A percentile compares a stretch with the other conserved stretches of the same genome.
Conservation (phyloP, 345 rosid species). For the Linum trigynum region DNA sequence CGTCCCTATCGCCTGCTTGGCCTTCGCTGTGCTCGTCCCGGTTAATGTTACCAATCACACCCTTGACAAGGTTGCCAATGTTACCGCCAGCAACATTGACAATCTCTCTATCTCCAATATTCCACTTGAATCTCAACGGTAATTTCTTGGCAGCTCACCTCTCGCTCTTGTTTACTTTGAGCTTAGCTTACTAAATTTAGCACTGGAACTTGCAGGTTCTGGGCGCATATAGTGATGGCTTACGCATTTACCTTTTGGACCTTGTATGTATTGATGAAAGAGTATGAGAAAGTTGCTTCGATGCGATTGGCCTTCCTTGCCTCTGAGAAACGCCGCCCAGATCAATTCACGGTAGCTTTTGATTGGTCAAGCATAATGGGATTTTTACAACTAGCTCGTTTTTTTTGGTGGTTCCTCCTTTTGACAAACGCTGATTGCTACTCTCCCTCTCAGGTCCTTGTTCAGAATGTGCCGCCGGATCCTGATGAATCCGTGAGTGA, state of each 20-base stretch:
- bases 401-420: neutral
- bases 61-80: slow-evolving; percentile 32
- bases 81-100: slow-evolving; percentile 80
- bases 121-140: slow-evolving; percentile 61
- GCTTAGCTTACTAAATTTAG: neutral
- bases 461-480: slow-evolving; percentile 73
- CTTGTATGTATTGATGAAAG: slow-evolving; percentile 60
- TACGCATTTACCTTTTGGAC: slow-evolving; percentile 89
- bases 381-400: neutral
- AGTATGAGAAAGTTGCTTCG: slow-evolving; percentile 65
- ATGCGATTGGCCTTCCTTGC: slow-evolving; percentile 87
- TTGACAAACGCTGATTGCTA: neutral
- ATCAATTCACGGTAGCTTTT: slow-evolving; percentile 65
- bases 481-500: slow-evolving; percentile 67
- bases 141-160: neutral
- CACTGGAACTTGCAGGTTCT: slow-evolving; percentile 40
- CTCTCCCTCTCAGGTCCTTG: slow-evolving; percentile 48
- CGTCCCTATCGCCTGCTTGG: slow-evolving; percentile 62
- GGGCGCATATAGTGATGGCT: slow-evolving; percentile 74
- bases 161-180: neutral
- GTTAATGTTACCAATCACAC: slow-evolving; percentile 57
- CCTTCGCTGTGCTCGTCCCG: slow-evolving; percentile 75
- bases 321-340: slow-evolving; percentile 69
- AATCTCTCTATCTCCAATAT: slow-evolving; percentile 82
- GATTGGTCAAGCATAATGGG: neutral